A percentile compares a stretch with the other conserved stretches of the same genome.
Evolutionary conservation across 768 basidiomycete species (phyloP).

Genomic region (Fibroporia radiculosa): DNA sequence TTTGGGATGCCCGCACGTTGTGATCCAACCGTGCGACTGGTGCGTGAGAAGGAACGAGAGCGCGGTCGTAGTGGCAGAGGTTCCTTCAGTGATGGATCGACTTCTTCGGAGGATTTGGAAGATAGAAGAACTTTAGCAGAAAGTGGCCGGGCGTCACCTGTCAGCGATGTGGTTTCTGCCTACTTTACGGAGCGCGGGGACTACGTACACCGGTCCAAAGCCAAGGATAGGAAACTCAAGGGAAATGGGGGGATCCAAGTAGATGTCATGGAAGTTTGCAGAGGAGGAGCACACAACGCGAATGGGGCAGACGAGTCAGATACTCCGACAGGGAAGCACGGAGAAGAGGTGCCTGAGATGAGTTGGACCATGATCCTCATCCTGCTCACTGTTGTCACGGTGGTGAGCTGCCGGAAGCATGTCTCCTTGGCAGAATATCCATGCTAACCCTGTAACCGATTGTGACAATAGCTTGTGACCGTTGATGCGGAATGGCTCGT

Average conservation of each 20-base stretch:
- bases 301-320: background rate
- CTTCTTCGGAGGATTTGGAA: conserved; percentile 3
- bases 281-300: conserved; percentile 1
- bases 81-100: background rate
- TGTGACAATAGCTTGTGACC: conserved; percentile 37
- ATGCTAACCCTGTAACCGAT: background rate
- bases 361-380: conserved; percentile 51
- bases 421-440: too few relatives aligned
- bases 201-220: background rate
- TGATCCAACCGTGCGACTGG: conserved; percentile 16
- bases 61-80: conserved; percentile 3
- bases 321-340: background rate
- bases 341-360: conserved; percentile 40
- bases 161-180: conserved; percentile 11
- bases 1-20: background rate
- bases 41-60: conserved; percentile 5
- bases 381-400: conserved; percentile 51
- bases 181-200: conserved; percentile 8
- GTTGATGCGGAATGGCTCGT: conserved; percentile 72
- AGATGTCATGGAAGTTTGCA: conserved; percentile 1
- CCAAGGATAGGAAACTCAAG: background rate
- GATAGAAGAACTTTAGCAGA: background rate
- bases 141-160: conserved; percentile 1
- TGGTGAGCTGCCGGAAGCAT: too few relatives aligned
- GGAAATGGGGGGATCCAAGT: conserved; percentile 3